phyloP scores from a whole-genome alignment of 192 early-diverging fungal species.

The Gorgonomyces haynaldii region DNA sequence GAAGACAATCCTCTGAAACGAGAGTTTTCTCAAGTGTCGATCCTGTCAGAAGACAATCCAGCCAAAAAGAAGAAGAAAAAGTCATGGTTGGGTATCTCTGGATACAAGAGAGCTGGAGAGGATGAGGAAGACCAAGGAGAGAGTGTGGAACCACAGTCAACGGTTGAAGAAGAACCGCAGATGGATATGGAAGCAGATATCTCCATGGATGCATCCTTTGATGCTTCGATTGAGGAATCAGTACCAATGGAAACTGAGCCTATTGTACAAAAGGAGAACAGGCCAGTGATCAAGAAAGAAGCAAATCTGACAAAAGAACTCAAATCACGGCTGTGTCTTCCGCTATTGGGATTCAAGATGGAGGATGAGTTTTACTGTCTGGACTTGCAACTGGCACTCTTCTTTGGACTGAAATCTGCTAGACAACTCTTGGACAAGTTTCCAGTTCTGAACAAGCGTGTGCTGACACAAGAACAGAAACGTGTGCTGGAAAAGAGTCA shows the following conservation, averaged over 20 bases:
- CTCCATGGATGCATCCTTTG: not conserved
- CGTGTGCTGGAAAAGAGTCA: conserved; percentile 17
- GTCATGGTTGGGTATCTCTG: conserved; percentile 5
- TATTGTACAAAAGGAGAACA: not conserved
- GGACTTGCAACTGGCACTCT: conserved; percentile 37
- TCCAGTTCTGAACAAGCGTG: conserved; percentile 20
- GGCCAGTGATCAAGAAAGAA: not conserved
- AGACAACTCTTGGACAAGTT: conserved; percentile 26
- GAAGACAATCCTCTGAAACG: no score
- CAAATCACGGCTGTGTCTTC: conserved; percentile 25
- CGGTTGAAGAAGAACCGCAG: not conserved
- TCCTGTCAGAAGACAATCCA: no score
- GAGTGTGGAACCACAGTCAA: not conserved
- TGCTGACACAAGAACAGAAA: conserved; percentile 34
- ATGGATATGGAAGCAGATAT: not conserved
- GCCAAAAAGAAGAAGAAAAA: no score
- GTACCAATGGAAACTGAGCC: not conserved
- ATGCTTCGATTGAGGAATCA: not conserved
- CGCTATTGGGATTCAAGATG: conserved; percentile 29
- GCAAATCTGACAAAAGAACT: no score
- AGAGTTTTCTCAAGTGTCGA: no score
- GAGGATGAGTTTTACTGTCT: no score
- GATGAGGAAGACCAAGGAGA: conserved; percentile 6
- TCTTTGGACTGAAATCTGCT: conserved; percentile 24
- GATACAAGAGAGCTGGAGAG: conserved; percentile 8